Evolutionary conservation across 2,329 filamentous ascomycete species (phyloP).

Genomic region (Pseudogymnoascus pannorum): DNA sequence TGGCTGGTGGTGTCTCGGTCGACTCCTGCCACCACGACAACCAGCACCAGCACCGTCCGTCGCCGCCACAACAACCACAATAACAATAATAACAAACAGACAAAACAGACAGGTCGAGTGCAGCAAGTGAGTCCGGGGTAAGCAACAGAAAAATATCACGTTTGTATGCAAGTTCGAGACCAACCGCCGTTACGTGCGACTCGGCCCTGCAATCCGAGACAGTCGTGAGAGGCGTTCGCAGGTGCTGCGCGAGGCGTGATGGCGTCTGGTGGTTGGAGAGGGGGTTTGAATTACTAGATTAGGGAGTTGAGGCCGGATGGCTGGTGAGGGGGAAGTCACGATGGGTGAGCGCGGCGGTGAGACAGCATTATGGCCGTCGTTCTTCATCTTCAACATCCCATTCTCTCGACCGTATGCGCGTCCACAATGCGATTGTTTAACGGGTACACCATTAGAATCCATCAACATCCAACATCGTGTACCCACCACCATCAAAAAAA

Average conservation of each 20-base stretch:
- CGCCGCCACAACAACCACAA: not conserved
- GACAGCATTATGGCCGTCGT: not conserved
- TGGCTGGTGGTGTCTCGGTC: slow-evolving; percentile 4
- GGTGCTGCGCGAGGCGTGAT: not conserved
- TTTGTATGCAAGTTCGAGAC: too few species aligned
- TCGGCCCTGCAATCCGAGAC: not conserved
- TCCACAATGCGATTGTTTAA: not conserved
- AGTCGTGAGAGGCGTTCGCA: not conserved
- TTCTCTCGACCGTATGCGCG: not conserved
- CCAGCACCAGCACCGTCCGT: too few species aligned
- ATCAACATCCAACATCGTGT: not conserved
- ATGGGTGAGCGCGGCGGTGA: too few species aligned
- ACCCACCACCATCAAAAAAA: not conserved
- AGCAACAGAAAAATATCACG: too few species aligned
- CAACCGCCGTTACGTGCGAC: not conserved
- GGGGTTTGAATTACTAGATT: not conserved
- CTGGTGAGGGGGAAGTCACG: not conserved
- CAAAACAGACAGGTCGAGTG: not conserved
- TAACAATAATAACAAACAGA: not conserved
- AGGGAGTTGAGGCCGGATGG: not conserved
- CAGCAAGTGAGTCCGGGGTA: not conserved
- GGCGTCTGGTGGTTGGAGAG: not conserved
- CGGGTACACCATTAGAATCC: not conserved
- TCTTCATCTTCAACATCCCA: not conserved
- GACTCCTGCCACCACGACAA: too few species aligned